Conservation (phyloP, 139 green algal species). For the Volvox reticuliferus region DNA sequence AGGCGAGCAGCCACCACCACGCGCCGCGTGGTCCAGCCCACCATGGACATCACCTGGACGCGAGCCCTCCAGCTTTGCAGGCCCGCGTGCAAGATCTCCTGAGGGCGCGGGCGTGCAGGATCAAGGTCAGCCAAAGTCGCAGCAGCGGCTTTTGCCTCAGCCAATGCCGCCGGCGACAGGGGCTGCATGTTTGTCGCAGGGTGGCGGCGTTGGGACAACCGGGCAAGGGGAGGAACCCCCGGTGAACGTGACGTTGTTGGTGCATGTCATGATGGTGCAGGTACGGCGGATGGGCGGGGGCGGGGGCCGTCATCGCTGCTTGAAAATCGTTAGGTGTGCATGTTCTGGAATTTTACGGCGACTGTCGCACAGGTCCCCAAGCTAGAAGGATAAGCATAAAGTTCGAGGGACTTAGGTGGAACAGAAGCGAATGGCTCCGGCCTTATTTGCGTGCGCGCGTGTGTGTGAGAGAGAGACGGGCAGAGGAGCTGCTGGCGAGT, state of each 20-base stretch:
- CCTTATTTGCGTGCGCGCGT: no score
- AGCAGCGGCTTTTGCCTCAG: conserved; percentile 30
- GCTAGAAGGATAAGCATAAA: no score
- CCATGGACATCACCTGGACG: neutral
- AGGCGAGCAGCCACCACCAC: neutral
- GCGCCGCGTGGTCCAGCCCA: neutral
- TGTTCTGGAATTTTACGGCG: no score
- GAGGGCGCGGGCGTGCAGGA: neutral
- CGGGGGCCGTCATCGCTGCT: no score
- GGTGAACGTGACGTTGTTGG: conserved; percentile 49
- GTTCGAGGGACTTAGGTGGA: no score
- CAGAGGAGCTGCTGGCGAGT: no score
- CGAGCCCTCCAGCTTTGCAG: neutral
- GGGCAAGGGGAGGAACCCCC: conserved; percentile 2
- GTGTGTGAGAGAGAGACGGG: no score
- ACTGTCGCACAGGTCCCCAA: no score
- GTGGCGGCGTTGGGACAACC: neutral
- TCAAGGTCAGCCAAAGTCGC: neutral
- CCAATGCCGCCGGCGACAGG: neutral
- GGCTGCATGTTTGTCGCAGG: neutral
- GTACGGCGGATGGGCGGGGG: neutral
- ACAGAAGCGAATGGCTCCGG: no score
- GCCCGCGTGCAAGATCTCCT: neutral
- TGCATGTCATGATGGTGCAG: conserved; percentile 45
- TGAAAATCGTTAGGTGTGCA: neutral